Base-by-base conservation (phyloP, 257 asterid genomes). In the Solanum chaucha region DNA sequence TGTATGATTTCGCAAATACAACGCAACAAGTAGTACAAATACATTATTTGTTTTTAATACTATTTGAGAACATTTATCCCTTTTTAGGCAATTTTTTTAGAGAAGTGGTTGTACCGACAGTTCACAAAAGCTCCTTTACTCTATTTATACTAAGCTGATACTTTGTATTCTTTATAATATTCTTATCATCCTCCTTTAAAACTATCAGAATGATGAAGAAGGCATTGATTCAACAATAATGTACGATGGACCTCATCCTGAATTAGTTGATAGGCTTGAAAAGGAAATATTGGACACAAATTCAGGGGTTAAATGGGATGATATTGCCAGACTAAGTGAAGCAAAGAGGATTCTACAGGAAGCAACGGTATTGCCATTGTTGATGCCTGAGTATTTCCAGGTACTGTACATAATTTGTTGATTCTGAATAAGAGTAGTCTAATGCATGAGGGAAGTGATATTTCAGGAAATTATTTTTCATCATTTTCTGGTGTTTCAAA, bases 381-480 rank as follows among this genome's bases (percentile, higher is more conserved):
- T 95, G 98, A 95, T 96, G 98, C 98, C 99, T 34, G 98, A 94
- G 86, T 96, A 95, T 91, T 95, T 96, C 89, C 98, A 94, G 98
- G 99, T 67, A 67, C 73, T 67, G 34, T 30, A 10, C 1, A 64
- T n/a, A 64, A 24, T n/a, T 64, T 46, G 58, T 44, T 44, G 70
- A 61, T 61, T 61, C 3, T 22, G 5, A 61, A 61, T 61, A 61
- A 22, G 10, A n/a, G 15, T 26, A 7, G 4, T 8, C 71, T n/a
- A 64, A 22, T 9, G 14, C 28, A 64, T 1, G 15, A 64, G 22
- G 26, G 11, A 71, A 71, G 44, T 71, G 8, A 71, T 71, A 71
- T 32, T 71, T 71, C 24, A 17, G 3, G 78, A 8, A 32, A 71
- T 32, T 32, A 70, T 71, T 32, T 70, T 71, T 32, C 78, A 71